Conservation (phyloP, 768 basidiomycete species). For the Cantharellus cinnabarinus region DNA sequence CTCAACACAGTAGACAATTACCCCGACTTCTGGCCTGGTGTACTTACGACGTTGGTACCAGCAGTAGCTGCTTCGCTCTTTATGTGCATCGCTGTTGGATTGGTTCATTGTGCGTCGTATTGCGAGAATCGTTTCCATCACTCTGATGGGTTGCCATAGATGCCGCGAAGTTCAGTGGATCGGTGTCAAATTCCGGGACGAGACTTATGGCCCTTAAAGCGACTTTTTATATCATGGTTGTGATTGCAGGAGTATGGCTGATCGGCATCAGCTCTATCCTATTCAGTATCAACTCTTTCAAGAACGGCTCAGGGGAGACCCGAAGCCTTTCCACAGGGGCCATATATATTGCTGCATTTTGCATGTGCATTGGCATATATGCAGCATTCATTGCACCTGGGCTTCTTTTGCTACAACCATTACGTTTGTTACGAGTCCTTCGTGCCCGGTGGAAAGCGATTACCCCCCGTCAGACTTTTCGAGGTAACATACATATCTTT, state of each 20-base stretch:
- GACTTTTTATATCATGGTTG: constrained; percentile 36
- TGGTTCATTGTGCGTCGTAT: constrained; percentile 34
- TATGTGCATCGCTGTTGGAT: constrained; percentile 28
- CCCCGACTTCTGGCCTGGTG: constrained; percentile 33
- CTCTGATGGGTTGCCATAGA: constrained; percentile 18
- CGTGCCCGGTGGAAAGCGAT: constrained; percentile 36
- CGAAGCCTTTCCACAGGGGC: constrained; percentile 42
- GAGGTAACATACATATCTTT: constrained; percentile 29
- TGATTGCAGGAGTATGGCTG: constrained; percentile 39
- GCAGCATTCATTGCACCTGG: constrained; percentile 52
- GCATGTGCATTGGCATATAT: constrained; percentile 36
- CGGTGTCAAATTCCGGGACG: constrained; percentile 40
- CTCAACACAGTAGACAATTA: constrained; percentile 30
- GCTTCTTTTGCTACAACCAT: constrained; percentile 50
- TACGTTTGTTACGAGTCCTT: constrained; percentile 36
- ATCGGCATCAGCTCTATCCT: constrained; percentile 47
- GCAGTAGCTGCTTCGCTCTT: constrained; percentile 41
- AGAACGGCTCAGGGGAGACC: constrained; percentile 15
- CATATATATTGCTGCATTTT: constrained; percentile 47
- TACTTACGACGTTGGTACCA: constrained; percentile 49
- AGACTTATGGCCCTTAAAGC: constrained; percentile 42
- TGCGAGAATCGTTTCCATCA: neutral
- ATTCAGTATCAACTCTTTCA: constrained; percentile 43
- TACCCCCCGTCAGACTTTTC: constrained; percentile 61
- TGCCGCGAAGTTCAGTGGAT: constrained; percentile 31